Percentiles rank a stretch among this genome's conserved stretches.
These are phyloP conservation scores for Macrolepiota dolichaula DNA, from an alignment of 768 basidiomycete species.

Conservation along the genomic window DNA sequence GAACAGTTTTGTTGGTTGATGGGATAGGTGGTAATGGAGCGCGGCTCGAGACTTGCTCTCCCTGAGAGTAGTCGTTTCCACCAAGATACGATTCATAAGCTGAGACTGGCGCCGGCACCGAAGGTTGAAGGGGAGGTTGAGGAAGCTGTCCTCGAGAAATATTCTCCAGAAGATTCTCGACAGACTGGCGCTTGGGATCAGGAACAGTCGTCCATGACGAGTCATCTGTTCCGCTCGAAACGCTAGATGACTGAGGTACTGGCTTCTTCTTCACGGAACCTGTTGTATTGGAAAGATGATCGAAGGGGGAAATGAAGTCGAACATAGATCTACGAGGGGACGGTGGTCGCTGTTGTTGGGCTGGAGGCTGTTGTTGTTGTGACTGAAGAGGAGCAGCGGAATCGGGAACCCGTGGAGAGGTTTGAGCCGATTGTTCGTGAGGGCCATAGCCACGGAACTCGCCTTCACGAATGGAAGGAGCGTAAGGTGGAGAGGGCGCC, in stretches of 20 bases:
- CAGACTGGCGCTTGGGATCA: conserved; percentile 77
- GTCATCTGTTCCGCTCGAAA: conserved; percentile 52
- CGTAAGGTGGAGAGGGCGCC: conserved; percentile 48
- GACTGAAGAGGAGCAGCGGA: conserved; percentile 25
- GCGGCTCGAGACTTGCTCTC: conserved; percentile 37
- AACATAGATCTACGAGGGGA: conserved; percentile 81
- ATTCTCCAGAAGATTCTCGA: conserved; percentile 79
- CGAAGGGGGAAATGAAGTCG: conserved; percentile 82
- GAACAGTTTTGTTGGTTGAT: conserved; percentile 29
- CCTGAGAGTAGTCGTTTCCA: conserved; percentile 42
- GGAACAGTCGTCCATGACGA: conserved; percentile 50
- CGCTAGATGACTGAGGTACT: conserved; percentile 42
- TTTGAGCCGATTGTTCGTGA: conserved; percentile 39
- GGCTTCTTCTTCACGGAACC: conserved; percentile 66
- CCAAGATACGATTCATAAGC: conserved; percentile 45
- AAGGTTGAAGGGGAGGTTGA: conserved; percentile 27
- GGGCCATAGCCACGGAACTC: conserved; percentile 45
- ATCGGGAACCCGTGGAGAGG: conserved; percentile 32
- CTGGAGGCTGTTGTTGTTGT: conserved; percentile 25
- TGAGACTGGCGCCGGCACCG: conserved; percentile 33
- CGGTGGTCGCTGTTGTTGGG: conserved; percentile 50
- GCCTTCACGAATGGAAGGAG: conserved; percentile 35
- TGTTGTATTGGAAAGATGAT: conserved; percentile 61
- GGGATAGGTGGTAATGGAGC: conserved; percentile 64
- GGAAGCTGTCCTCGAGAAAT: conserved; percentile 50